Conservation (phyloP, 2,329 filamentous ascomycete genomes). For the Fusarium sp. region DNA sequence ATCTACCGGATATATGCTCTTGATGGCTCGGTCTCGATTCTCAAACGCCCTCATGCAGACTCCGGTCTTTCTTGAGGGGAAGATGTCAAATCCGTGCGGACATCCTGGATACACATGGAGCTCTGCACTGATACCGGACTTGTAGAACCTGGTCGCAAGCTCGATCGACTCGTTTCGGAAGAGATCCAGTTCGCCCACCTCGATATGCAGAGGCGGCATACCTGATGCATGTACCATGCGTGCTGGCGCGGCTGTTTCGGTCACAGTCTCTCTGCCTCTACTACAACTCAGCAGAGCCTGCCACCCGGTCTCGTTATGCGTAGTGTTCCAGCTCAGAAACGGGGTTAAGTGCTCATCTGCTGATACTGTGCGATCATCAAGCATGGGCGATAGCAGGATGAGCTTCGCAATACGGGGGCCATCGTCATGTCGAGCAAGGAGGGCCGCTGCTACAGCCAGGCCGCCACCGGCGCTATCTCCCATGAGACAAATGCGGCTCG, state of each 20-base stretch:
- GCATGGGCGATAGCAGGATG: background rate
- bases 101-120: background rate
- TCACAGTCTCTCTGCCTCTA: background rate
- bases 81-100: background rate
- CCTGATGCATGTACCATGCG: background rate
- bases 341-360: background rate
- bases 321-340: background rate
- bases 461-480: background rate
- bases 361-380: background rate
- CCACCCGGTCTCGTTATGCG: background rate
- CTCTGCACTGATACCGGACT: background rate
- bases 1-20: background rate
- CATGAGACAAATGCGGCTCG: background rate
- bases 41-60: background rate
- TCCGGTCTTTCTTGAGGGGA: rapidly evolving
- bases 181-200: background rate
- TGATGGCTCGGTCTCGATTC: background rate
- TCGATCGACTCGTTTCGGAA: background rate
- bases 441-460: background rate
- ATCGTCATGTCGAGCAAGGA: background rate
- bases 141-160: background rate
- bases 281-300: background rate
- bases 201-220: background rate
- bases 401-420: background rate
- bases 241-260: background rate